Evolutionary conservation across 768 basidiomycete genomes (phyloP), one percentile per base, ranked within the genome.

Genomic region (Wakefieldia striispora): DNA sequence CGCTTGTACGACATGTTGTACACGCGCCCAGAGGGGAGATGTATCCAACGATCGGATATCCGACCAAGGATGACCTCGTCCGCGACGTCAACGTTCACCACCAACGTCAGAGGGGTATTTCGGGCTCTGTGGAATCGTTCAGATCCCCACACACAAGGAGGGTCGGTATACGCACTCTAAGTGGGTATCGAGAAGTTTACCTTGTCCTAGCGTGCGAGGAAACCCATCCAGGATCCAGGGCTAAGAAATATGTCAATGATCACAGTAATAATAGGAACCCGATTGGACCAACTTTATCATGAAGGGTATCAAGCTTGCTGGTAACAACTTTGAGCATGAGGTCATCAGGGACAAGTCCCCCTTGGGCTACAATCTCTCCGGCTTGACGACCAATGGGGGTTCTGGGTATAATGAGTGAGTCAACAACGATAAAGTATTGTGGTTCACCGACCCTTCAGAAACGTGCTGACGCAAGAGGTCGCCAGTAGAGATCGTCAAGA

Each of bases 191-290:
- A 95, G 76, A 39, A 92, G 74, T 64, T 82, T 74, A 3, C 86
- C 91, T 67, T 95, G 93, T n/a, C 76, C 81, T 2, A 92, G 70
- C 11, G 92, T 95, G 33, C 93, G 84, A 44, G 94, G 94, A 61
- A 95, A 95, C 24, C 94, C 94, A 57, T 95, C 94, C 38, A 95
- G 67, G 55, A 95, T 87, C 93, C 93, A 95, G 61, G 89, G 85
- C 88, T 93, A 53, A 11, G 14, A 33, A 16, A 39, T 16, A 27
- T 8, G 45, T 47, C 40, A 45, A 51, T 9, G 11, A 40, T 19
- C 13, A 27, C 19, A 12, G 27, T 19, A 8, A 16, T 11, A 41
- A 29, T 1, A 13, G 21, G 19, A 14, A 19, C 5, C 7, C 11
- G 36, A 16, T 16, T 3, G n/a, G 34, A 40, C 43, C 52, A 72